Base-by-base conservation (phyloP, 306 rosid species). In the Fragaria iinumae region DNA sequence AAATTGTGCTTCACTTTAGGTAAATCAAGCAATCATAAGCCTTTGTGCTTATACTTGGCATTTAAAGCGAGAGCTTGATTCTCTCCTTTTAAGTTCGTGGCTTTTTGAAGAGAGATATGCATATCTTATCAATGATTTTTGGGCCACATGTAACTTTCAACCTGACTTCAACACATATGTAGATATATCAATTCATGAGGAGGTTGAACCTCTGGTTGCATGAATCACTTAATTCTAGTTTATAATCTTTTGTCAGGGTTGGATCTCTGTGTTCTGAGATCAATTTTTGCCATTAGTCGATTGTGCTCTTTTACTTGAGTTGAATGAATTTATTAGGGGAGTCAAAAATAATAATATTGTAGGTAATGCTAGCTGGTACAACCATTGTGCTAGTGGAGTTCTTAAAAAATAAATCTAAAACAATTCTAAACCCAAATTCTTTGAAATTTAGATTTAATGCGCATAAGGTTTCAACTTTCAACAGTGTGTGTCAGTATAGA, bases 51-150 rank as follows among this genome's bases (percentile, higher is more conserved):
- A 41, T 56, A 41, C 43, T 73, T 23, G 18, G 69, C 18, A 73
- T 6, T 56, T 56, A 73, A 56, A 29, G 39, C 39, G 67, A 73
- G 56, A 57, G 27, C 17, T 73, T 17, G 25, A 65, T 72, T 38
- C 39, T 73, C 39, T 38, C 67, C 67, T 73, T 43, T 56, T 21
- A 50, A 36, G 21, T 38, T 21, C 21, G 5, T n/a, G 23, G 76
- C 68, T 73, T 56, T 72, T 73, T 73, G 10, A 55, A 44, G 52
- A 72, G 48, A 73, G 63, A 10, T 25, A 1, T 4, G 48, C 77
- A 73, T 41, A 53, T 41, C 16, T 36, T 38, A 72, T 55, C 1
- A 36, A 36, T 36, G 39, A 5, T 36, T 36, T 4, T 36, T 36
- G 39, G 39, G 39, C 39, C 39, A 36, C 25, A 25, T 25, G 25